Base-by-base conservation (phyloP, 805 yeast species). In the Yarrowia sp. region DNA sequence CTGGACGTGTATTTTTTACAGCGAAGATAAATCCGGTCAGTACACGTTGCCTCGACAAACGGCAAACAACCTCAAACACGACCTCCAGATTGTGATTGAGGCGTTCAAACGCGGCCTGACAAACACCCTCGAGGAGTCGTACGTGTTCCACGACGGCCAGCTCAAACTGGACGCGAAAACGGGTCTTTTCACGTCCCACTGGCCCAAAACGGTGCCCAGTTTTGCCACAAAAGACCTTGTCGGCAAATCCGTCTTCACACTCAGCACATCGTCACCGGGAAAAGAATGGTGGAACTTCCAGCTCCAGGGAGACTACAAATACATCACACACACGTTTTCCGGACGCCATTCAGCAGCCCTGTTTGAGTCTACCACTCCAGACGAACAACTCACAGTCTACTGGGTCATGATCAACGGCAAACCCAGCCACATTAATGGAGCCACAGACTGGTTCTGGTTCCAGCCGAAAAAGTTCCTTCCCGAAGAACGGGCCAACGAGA, bases 211-310 rank as follows among this genome's bases (percentile, higher is more conserved):
- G 3, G 46, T 38, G 17, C 61, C 61, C 6, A 12, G 17, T 17
- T 36, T 54, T n/a, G 61, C 33, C 14, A 17, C 44, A 7, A 38
- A 54, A 10, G 46, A 36, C 5, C 14, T 54, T 8, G 46, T 26
- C 14, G 61, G 61, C 17, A 54, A 54, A n/a, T 36, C 46, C 4
- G 35, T 38, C 36, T 54, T 54, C 35, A 54, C 61, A 3, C 35
- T 54, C 11, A 51, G 59, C 22, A 51, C 59, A 7, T 33, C 59
- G 7, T 35, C 59, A 1, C 9, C 35, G 2, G 61, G 36, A 14
- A 54, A 38, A 17, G 61, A 54, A 16, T 54, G 61, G 61, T 54
- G 61, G 61, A 54, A 54, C 35, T 54, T 54, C 46, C 61, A 54
- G 46, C 46, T 54, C 8, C 61, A 38, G 26, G 61, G 61, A 3